Percentiles rank a stretch among this genome's conserved stretches.
Evolutionary conservation across 75 land plant species (phyloP).

Genomic region (Isoetes taiwanensis): DNA sequence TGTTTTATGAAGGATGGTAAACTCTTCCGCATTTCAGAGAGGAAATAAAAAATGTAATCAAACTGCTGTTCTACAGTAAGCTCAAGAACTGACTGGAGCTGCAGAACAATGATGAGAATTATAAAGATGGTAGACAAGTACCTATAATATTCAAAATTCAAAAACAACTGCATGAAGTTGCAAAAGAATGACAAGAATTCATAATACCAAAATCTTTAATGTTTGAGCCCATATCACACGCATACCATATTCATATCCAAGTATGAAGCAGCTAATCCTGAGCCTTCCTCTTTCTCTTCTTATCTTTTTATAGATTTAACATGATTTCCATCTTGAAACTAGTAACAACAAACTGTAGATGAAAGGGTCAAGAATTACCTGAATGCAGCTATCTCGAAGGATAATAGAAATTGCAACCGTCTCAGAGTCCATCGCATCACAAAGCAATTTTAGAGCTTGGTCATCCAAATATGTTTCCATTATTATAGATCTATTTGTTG

Average conservation of each 20-base stretch:
- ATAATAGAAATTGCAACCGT: constrained; percentile 38
- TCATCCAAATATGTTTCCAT: constrained; percentile 61
- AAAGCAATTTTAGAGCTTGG: constrained; percentile 55
- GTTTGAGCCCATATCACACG: constrained; percentile 16
- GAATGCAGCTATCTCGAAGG: constrained; percentile 40
- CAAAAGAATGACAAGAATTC: constrained; percentile 27
- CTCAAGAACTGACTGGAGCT: constrained; percentile 20
- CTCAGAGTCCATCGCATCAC: constrained; percentile 58
- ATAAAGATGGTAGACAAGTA: background rate
- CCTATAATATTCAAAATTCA: constrained; percentile 39
- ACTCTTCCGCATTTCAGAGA: constrained; percentile 24
- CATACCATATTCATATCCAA: constrained; percentile 16
- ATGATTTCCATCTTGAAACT: background rate
- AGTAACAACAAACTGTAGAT: background rate
- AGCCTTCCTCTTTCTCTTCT: background rate
- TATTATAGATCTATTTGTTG: constrained; percentile 40
- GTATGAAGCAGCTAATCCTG: constrained; percentile 5
- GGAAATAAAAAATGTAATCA: constrained; percentile 18
- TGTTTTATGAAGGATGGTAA: constrained; percentile 22
- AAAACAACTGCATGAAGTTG: constrained; percentile 14
- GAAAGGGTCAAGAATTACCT: constrained; percentile 27
- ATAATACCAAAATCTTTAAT: constrained; percentile 31
- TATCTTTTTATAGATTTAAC: background rate
- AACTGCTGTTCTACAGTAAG: constrained; percentile 16
- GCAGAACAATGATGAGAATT: background rate